Conservation (phyloP, 768 basidiomycete species). For the Suillus discolor region DNA sequence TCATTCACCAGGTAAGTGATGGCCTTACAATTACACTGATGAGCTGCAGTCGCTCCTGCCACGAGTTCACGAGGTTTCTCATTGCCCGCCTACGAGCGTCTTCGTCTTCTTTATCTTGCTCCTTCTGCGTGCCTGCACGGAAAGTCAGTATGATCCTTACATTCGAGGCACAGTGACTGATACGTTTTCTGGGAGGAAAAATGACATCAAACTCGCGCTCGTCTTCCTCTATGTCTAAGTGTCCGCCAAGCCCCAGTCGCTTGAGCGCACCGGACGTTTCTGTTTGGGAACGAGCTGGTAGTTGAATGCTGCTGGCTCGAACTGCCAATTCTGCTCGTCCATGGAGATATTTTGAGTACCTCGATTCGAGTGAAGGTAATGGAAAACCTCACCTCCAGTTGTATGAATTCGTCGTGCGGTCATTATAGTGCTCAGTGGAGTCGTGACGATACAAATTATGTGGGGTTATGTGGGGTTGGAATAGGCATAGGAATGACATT, state of each 20-base stretch:
- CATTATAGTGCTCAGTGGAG: constrained; percentile 1
- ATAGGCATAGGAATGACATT: neutral
- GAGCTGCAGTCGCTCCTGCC: constrained; percentile 64
- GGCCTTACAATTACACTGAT: constrained; percentile 58
- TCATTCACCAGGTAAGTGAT: neutral
- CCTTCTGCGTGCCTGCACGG: constrained; percentile 44
- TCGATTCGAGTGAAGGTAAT: neutral
- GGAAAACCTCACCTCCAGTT: neutral
- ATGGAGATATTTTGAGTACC: neutral
- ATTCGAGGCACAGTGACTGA: constrained; percentile 7
- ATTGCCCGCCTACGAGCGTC: constrained; percentile 45
- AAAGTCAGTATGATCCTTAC: neutral
- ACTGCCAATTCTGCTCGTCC: constrained; percentile 4
- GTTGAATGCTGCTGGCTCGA: neutral
- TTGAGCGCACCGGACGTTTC: constrained; percentile 26
- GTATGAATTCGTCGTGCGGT: neutral
- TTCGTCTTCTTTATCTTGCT: constrained; percentile 53
- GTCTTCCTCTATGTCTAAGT: constrained; percentile 8
- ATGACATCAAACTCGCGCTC: constrained; percentile 19
- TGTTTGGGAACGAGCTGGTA: constrained; percentile 10
- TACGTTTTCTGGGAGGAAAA: constrained; percentile 21
- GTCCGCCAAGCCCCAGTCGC: constrained; percentile 22
- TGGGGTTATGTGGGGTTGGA: neutral
- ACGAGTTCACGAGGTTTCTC: constrained; percentile 56
- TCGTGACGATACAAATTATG: neutral